A percentile compares a stretch with the other conserved stretches of the same genome.
phyloP scores from a whole-genome alignment of 2,329 filamentous ascomycete genomes.

The Esteya vermicola region DNA sequence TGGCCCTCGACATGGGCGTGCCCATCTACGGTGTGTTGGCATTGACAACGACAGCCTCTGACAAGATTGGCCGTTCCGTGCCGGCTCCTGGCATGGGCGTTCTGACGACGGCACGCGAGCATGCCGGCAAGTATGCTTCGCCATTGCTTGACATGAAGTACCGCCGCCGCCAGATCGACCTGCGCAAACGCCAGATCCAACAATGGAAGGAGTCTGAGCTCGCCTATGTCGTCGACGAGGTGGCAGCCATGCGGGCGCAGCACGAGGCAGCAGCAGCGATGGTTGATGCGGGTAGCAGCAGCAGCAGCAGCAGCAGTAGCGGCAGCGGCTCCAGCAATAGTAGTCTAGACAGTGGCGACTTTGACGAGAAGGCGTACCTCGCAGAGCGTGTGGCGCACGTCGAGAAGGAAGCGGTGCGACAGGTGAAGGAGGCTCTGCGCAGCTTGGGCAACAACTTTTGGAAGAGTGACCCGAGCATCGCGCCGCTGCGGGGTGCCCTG shows the following conservation, averaged over 20 bases:
- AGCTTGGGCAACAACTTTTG: conserved; percentile 98
- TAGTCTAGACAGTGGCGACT: no score
- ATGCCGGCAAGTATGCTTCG: conserved; percentile 81
- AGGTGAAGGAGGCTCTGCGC: conserved; percentile 84
- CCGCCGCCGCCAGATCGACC: conserved; percentile 84
- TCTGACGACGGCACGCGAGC: conserved; percentile 85
- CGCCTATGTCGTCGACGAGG: conserved; percentile 83
- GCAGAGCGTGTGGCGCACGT: conserved; percentile 77
- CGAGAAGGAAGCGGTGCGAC: conserved; percentile 71
- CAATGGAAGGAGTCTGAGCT: conserved; percentile 94
- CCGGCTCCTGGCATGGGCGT: conserved; percentile 95
- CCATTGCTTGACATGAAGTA: conserved; percentile 96
- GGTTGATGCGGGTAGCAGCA: no score
- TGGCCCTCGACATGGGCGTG: conserved; percentile 96
- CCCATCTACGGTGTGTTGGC: conserved; percentile 93
- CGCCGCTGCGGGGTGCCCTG: conserved; percentile 86
- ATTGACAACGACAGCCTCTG: conserved; percentile 87
- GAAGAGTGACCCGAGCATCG: conserved; percentile 88
- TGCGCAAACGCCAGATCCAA: conserved; percentile 87
- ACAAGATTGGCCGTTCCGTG: conserved; percentile 97
- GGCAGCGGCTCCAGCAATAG: no score
- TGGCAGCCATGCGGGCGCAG: conserved; percentile 71
- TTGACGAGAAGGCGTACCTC: conserved; percentile 73
- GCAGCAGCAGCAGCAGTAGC: no score
- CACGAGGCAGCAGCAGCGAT: no score